phyloP scores from a whole-genome alignment of 768 basidiomycete genomes.

The Trichaptum fuscoviolaceum region DNA sequence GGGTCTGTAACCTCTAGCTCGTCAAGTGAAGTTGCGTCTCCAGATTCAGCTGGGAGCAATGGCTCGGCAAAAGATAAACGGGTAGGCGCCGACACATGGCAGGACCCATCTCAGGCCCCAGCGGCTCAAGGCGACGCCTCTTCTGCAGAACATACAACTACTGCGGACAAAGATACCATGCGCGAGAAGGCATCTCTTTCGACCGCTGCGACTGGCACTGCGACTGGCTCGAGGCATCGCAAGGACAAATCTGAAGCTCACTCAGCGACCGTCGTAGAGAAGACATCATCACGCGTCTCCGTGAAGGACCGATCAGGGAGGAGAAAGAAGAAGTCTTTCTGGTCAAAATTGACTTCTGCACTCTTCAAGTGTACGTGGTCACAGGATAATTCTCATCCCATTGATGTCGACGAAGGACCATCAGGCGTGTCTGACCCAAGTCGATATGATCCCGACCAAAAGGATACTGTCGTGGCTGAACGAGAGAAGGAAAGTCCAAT shows the following conservation, averaged over 20 bases:
- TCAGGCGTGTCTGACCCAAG: conserved; percentile 9
- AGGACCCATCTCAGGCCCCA: not conserved
- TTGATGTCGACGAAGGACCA: conserved; percentile 1
- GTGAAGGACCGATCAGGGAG: not conserved
- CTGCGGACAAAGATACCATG: not conserved
- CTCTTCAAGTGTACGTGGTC: conserved; percentile 25
- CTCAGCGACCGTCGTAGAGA: conserved; percentile 21
- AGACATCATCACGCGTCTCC: conserved; percentile 13
- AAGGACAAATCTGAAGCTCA: conserved; percentile 31
- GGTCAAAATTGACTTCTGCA: conserved; percentile 20
- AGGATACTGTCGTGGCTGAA: not conserved
- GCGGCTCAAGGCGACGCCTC: not conserved
- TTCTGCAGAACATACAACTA: not conserved
- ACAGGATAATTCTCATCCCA: conserved; percentile 20
- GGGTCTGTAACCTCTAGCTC: not conserved
- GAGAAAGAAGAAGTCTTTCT: conserved; percentile 16
- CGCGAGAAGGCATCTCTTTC: conserved; percentile 40
- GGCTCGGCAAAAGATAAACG: not conserved
- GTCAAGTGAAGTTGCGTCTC: not conserved
- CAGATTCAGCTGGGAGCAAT: not conserved
- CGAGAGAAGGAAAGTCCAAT: conserved; percentile 10
- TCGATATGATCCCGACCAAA: conserved; percentile 7
- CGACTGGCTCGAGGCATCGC: conserved; percentile 32
- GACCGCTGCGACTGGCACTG: conserved; percentile 36
- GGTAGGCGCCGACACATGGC: not conserved